Conservation (phyloP, 176 grass and related monocot species). For the Juncus effusus region DNA sequence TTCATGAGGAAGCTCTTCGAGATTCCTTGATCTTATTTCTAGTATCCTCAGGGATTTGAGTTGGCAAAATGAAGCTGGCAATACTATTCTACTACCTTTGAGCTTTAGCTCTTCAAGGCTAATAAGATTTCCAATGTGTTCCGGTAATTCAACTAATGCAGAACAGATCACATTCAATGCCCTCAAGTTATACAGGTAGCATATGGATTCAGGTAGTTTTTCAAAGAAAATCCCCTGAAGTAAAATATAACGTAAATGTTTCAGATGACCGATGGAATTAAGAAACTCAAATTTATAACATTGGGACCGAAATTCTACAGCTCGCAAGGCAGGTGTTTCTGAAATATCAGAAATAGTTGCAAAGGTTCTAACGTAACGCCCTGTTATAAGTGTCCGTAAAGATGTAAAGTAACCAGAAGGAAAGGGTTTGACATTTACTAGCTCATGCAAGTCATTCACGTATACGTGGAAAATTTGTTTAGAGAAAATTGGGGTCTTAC, state of each 20-base stretch:
- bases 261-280: neutral
- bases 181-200: conserved; percentile 1
- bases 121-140: conserved; percentile 5
- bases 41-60: conserved; percentile 1
- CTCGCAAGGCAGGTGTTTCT: neutral
- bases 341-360: conserved; percentile 2
- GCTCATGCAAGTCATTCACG: neutral
- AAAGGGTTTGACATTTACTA: neutral
- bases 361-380: no score
- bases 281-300: neutral
- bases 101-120: neutral
- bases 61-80: neutral
- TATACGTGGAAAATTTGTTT: conserved; percentile 10
- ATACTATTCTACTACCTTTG: neutral
- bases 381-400: neutral
- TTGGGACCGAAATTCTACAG: neutral
- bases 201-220: neutral
- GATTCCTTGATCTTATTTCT: neutral
- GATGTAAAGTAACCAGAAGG: neutral
- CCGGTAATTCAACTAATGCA: conserved; percentile 6
- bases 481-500: neutral
- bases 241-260: conserved; percentile 6
- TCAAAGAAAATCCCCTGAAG: neutral
- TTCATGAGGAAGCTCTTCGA: neutral
- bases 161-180: neutral